Percentiles rank a stretch among this genome's conserved stretches.
These are phyloP conservation scores for Corniculantispora saksenae DNA, from an alignment of 2,329 filamentous ascomycete species.

Conservation along the genomic window DNA sequence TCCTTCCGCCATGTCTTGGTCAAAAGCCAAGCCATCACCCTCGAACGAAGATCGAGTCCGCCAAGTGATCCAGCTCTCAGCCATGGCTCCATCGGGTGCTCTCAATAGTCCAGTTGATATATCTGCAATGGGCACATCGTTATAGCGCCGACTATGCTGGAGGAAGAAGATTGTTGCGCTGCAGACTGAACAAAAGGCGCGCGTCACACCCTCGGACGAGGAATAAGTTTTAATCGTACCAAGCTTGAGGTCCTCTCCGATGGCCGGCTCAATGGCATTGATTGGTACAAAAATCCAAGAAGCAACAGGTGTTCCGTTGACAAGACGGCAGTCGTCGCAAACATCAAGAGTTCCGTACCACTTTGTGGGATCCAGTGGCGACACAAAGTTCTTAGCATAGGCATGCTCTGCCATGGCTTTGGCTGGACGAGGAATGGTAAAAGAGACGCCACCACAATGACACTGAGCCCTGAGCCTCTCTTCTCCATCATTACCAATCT, in stretches of 20 bases:
- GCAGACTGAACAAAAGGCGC: slow-evolving; percentile 48
- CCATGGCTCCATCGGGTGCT: slow-evolving; percentile 45
- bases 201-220: slow-evolving; percentile 40
- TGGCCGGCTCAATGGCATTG: slow-evolving; percentile 35
- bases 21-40: slow-evolving; percentile 39
- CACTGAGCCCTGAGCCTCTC: slow-evolving; percentile 46
- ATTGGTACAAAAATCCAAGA: slow-evolving; percentile 47
- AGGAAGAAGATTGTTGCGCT: slow-evolving; percentile 46
- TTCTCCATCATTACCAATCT: slow-evolving; percentile 37
- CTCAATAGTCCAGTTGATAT: slow-evolving; percentile 46
- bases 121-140: slow-evolving; percentile 40
- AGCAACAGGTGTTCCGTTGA: slow-evolving; percentile 42
- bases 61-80: slow-evolving; percentile 50
- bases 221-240: slow-evolving; percentile 47
- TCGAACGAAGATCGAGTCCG: slow-evolving; percentile 37
- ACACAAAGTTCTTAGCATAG: slow-evolving; percentile 36
- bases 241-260: slow-evolving; percentile 38
- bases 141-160: slow-evolving; percentile 29
- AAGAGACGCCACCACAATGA: slow-evolving; percentile 49
- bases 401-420: slow-evolving; percentile 31
- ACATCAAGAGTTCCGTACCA: slow-evolving; percentile 45
- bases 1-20: slow-evolving; percentile 36
- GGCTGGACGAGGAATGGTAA: slow-evolving; percentile 44
- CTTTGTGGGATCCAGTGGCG: slow-evolving; percentile 39
- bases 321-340: slow-evolving; percentile 47